Percentiles rank a stretch among this genome's conserved stretches.
Evolutionary conservation across 1,139 yeast genomes (phyloP).

Genomic region (Keqinozyma sinolaborantium): DNA sequence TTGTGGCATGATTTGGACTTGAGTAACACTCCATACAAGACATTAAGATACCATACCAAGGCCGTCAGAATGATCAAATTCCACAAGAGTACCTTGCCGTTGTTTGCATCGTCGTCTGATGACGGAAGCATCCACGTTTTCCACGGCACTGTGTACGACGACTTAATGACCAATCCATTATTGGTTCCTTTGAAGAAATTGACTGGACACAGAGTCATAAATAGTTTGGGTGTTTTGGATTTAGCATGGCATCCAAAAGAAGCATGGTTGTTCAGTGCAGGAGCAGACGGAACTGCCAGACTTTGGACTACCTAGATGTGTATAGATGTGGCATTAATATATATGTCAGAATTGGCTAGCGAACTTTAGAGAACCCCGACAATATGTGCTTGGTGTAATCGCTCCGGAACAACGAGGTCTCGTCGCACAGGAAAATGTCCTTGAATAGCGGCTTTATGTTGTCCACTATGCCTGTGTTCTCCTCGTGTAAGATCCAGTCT

Average conservation of each 20-base stretch:
- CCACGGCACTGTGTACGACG: slow-evolving; percentile 97
- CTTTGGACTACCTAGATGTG: slow-evolving; percentile 76
- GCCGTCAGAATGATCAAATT: slow-evolving; percentile 87
- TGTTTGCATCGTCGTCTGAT: slow-evolving; percentile 95
- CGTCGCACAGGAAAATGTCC: slow-evolving; percentile 20
- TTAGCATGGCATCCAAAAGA: slow-evolving; percentile 96
- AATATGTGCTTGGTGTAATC: slow-evolving; percentile 4
- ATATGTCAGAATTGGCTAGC: too few species aligned
- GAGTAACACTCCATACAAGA: slow-evolving; percentile 87
- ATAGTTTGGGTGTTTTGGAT: slow-evolving; percentile 85
- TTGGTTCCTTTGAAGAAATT: slow-evolving; percentile 94
- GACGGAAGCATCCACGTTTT: slow-evolving; percentile 92
- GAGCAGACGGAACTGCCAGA: slow-evolving; percentile 95
- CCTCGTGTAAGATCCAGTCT: slow-evolving; percentile 35
- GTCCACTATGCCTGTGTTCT: slow-evolving; percentile 44
- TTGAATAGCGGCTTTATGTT: slow-evolving; percentile 31
- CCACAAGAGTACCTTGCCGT: slow-evolving; percentile 82
- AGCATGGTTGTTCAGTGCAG: slow-evolving; percentile 98
- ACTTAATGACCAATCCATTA: slow-evolving; percentile 90
- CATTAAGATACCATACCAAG: slow-evolving; percentile 88
- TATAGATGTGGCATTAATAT: slow-evolving; percentile 3
- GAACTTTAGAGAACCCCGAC: background rate
- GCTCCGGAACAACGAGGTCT: slow-evolving; percentile 18
- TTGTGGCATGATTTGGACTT: slow-evolving; percentile 97
- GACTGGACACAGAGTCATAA: slow-evolving; percentile 82